A percentile compares a stretch with the other conserved stretches of the same genome.
Conservation (phyloP, 805 yeast species). For the Saccharomyces kudriavzevii region DNA sequence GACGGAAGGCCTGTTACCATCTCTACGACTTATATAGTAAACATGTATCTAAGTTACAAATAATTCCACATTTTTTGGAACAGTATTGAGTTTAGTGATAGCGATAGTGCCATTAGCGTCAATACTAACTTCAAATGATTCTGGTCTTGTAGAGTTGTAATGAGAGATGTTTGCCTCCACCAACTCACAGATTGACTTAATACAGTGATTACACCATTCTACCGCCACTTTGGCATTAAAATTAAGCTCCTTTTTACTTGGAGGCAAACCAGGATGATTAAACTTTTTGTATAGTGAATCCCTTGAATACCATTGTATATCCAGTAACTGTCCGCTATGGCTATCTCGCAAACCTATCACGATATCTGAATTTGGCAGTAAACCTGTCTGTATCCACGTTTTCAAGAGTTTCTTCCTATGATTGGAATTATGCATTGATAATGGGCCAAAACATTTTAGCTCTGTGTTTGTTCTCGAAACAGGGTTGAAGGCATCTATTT, state of each 20-base stretch:
- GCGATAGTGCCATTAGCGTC: slow-evolving; percentile 9
- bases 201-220: slow-evolving; percentile 23
- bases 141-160: slow-evolving; percentile 2
- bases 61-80: slow-evolving; percentile 10
- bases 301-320: slow-evolving; percentile 18
- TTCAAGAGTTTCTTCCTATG: slow-evolving; percentile 27
- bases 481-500: slow-evolving; percentile 26
- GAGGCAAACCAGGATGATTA: slow-evolving; percentile 12
- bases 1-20: too few relatives aligned
- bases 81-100: slow-evolving; percentile 5
- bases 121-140: slow-evolving; percentile 15
- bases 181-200: slow-evolving; percentile 11
- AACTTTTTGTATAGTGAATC: slow-evolving; percentile 14
- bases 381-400: slow-evolving; percentile 28
- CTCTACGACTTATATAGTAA: background rate
- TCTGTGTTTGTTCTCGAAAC: slow-evolving; percentile 19
- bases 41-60: background rate
- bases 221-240: slow-evolving; percentile 22
- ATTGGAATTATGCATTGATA: slow-evolving; percentile 14
- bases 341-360: slow-evolving; percentile 26
- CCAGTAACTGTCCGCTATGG: slow-evolving; percentile 18
- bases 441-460: slow-evolving; percentile 23
- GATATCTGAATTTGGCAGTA: slow-evolving; percentile 23
- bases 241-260: slow-evolving; percentile 12
- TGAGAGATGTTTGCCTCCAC: slow-evolving; percentile 5